Conservation (phyloP, 169 alveolate species). For the Perkinsus marinus region DNA sequence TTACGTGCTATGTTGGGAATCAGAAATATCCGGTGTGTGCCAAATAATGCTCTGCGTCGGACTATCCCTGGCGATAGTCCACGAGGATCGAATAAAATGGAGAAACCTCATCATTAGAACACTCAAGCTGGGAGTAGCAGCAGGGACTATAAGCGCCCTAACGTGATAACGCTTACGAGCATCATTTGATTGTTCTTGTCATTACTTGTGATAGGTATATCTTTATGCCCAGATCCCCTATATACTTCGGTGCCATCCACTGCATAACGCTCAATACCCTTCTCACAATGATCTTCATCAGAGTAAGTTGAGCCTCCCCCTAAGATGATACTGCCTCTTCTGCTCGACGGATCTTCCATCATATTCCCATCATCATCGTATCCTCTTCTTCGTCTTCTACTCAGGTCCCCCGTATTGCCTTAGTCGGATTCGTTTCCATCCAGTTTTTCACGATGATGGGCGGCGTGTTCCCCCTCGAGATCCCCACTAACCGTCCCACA, state of each 20-base stretch:
- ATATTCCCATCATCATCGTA: too few relatives aligned
- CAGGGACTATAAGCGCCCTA: background rate
- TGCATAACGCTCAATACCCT: background rate
- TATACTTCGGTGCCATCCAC: background rate
- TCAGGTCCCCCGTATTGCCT: background rate
- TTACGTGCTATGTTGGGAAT: background rate
- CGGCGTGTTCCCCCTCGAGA: background rate
- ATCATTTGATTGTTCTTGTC: too few relatives aligned
- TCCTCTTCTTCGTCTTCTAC: background rate
- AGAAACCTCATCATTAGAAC: background rate
- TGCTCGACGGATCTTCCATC: too few relatives aligned
- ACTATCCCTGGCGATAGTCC: background rate
- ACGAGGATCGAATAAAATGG: background rate
- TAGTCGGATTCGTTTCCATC: background rate
- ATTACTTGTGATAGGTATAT: background rate
- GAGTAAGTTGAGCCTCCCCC: background rate
- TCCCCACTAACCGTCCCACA: background rate
- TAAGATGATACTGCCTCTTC: too few relatives aligned
- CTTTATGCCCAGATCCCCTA: background rate
- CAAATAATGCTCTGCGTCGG: background rate
- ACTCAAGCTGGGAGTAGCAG: background rate
- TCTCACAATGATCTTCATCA: background rate
- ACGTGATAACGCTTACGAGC: background rate
- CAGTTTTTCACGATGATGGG: background rate
- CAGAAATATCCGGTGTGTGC: background rate